Base-by-base conservation (phyloP, 2,329 filamentous ascomycete species). In the Curvularia lunata region DNA sequence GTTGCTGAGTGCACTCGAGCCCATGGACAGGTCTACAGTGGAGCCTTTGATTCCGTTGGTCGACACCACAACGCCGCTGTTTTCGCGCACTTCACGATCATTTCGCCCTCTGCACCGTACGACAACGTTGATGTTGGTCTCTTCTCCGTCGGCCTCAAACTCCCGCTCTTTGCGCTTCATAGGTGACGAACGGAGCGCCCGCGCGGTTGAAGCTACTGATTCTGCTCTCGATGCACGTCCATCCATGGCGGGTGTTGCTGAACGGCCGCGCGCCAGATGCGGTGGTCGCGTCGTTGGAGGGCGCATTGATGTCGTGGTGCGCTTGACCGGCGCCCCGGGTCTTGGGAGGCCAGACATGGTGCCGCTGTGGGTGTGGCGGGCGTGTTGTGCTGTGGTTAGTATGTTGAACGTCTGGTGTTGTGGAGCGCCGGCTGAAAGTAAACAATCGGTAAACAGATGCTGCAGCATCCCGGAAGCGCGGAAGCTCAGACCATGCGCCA, bases 51-150 rank as follows among this genome's bases (percentile, higher is more conserved):
- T 88, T n/a, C 91, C 92, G 67, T 95, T 91, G 3, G 93, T 94
- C 23, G 85, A 88, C 9, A 99, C 87, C 1, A 98, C 93, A 1
- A 98, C 92, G 38, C 92, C 91, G 74, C 92, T 97, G 78, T 97
- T 99, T 77, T 99, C 95, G 67, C 88, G 86, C 52, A 97, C 88
- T 79, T 99, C 95, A 66, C 94, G 88, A 67, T 97, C 91, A 74
- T 91, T 98, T 63, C 95, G 89, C 5, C 94, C 95, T 67, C 95
- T 86, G 80, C 94, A 99, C 63, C 95, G 86, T 56, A 99, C 96
- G 32, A 98, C 93, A 46, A 99, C 95, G 75, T 96, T 95, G 78
- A 99, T 99, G 75, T 97, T 99, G 7, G 94, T 98, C 77, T 96
- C 92, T 68, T 93, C 88, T 50, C 85, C 70, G 54, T 91, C 87